phyloP scores from a whole-genome alignment of 306 rosid genomes.

The Lagenaria siceraria region DNA sequence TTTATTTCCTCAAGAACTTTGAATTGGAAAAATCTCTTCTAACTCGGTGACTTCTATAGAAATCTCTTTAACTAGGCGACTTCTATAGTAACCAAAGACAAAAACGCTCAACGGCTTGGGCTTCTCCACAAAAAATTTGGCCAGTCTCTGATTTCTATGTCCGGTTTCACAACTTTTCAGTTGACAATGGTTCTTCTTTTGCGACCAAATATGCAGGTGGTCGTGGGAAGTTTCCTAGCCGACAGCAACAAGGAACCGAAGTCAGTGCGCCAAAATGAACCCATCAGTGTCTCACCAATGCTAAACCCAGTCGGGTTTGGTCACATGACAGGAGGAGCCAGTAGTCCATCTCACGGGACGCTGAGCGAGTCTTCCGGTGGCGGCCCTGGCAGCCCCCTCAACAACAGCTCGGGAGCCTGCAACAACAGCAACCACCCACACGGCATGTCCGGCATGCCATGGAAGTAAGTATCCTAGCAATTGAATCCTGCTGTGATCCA shows the following conservation, averaged over 20 bases:
- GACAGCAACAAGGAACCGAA: slow-evolving; percentile 35
- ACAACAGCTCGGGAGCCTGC: slow-evolving; percentile 22
- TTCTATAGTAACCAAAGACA: background rate
- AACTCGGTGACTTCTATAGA: background rate
- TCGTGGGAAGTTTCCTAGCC: slow-evolving; percentile 40
- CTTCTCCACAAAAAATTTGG: background rate
- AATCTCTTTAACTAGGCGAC: no score
- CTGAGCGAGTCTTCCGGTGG: slow-evolving; percentile 39
- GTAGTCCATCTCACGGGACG: slow-evolving; percentile 36
- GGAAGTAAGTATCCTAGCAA: background rate
- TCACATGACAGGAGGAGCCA: slow-evolving; percentile 26
- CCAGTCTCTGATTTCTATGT: background rate
- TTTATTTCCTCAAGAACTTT: background rate
- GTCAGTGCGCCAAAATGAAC: slow-evolving; percentile 14
- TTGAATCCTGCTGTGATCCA: background rate
- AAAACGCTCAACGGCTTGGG: background rate
- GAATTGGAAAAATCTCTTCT: background rate
- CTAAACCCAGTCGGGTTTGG: slow-evolving; percentile 6
- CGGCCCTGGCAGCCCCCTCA: slow-evolving; percentile 28
- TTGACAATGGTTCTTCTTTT: background rate
- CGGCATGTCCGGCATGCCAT: slow-evolving; percentile 8
- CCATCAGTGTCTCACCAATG: slow-evolving; percentile 9
- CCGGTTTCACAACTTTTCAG: background rate
- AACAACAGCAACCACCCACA: slow-evolving; percentile 3
- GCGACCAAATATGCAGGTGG: slow-evolving; percentile 30